Evolutionary conservation across 2,329 filamentous ascomycete genomes (phyloP), one percentile per base, ranked within the genome.

Genomic region (Penicillium fuscoglaucum): DNA sequence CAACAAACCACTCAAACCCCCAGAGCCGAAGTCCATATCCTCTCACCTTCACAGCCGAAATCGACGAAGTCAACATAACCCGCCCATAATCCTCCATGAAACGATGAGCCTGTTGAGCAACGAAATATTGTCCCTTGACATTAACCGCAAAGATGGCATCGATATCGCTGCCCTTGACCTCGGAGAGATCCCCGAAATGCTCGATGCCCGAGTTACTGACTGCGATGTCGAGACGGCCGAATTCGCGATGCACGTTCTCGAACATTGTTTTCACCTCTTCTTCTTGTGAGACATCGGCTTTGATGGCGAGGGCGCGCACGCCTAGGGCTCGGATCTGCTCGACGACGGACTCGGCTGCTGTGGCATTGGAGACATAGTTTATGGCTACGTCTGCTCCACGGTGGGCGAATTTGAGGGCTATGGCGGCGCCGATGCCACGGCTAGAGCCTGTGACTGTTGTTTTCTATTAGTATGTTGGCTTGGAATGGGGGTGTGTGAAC

Each of bases 41-140:
- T 17, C 44, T 24, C 40, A 67, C 65, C 62, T 63, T 66, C 0
- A 63, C 62, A 13, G 65, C 65, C 9, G 63, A 67, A 48, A 67
- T 66, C 12, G 65, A 67, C 21, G 65, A 66, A 17, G 65, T 67
- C 49, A 66, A 33, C 52, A 67, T 66, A 15, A 67, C 52, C 6
- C 65, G 50, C 21, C 65, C 65, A 46, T 56, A 59, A 41, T 65
- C 63, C 28, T 46, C 60, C 63, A 67, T 61, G 44, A 66, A 55
- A 28, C 58, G 60, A 55, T 58, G 63, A 17, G 65, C 65, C 54
- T 63, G 58, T 39, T 67, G 62, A 24, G 63, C 63, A 37, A 67
- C 65, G 57, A 67, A 66, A 50, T 65, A 67, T 52, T 67, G 65
- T 1, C 63, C 63, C 54, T 67, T 67, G 6, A 67, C 62, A 53